Evolutionary conservation across 2,329 filamentous ascomycete species (phyloP).

Genomic region (Epicoccum nigrum): DNA sequence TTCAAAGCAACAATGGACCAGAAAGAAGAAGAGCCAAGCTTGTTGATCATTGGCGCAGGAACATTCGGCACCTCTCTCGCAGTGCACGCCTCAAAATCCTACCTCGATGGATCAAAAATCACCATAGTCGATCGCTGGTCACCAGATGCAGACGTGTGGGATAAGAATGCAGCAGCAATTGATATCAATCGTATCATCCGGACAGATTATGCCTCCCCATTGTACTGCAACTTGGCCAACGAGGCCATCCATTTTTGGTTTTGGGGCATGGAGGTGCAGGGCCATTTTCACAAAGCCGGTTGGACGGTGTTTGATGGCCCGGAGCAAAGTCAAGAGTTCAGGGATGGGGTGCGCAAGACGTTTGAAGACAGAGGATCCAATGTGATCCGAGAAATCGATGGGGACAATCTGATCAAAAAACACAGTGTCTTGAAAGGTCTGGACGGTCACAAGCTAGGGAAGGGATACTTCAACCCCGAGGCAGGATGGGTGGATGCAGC

Average conservation of each 20-base stretch:
- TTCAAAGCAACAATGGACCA: background rate
- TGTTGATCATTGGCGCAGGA: slow-evolving; percentile 68
- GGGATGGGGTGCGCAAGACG: slow-evolving; percentile 60
- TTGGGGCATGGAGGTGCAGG: slow-evolving; percentile 33
- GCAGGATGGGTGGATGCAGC: slow-evolving; percentile 62
- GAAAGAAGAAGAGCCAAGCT: slow-evolving; percentile 17
- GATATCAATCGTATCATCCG: slow-evolving; percentile 68
- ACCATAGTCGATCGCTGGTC: slow-evolving; percentile 40
- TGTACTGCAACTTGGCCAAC: slow-evolving; percentile 60
- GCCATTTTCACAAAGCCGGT: slow-evolving; percentile 63
- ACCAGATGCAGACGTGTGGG: slow-evolving; percentile 46
- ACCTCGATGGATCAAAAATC: slow-evolving; percentile 52
- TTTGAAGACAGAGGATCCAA: slow-evolving; percentile 53
- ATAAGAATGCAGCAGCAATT: slow-evolving; percentile 61
- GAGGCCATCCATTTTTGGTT: slow-evolving; percentile 53
- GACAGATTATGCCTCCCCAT: slow-evolving; percentile 63
- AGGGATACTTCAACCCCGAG: slow-evolving; percentile 57
- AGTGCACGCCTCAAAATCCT: slow-evolving; percentile 63
- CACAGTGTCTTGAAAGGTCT: slow-evolving; percentile 48
- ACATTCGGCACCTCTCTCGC: slow-evolving; percentile 71
- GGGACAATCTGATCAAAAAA: slow-evolving; percentile 49
- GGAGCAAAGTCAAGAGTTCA: slow-evolving; percentile 52
- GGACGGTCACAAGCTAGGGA: slow-evolving; percentile 26
- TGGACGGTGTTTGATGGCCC: slow-evolving; percentile 62
- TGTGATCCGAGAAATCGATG: slow-evolving; percentile 46